Base-by-base conservation (phyloP, 106 monocot species). In the Posidonia australis region DNA sequence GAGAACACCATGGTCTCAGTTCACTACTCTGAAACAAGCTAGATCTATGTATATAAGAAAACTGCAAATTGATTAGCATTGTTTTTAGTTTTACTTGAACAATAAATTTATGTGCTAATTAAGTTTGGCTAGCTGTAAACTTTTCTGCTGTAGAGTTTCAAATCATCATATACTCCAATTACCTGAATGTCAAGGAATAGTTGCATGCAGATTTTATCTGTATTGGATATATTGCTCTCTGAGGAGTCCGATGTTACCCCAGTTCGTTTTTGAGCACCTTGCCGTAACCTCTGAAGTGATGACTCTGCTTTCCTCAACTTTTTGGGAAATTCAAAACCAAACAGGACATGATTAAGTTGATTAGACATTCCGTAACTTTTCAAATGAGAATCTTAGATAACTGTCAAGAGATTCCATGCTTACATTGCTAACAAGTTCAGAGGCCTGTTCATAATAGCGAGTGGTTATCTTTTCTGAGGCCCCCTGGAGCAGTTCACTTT, bases 181-280 rank as follows among this genome's bases (percentile, higher is more conserved):
- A 96, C 90, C 96, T 96, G 87, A 80, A 98, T 79, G 53, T 98
- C 96, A 65, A 98, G 90, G 73, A 90, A 98, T 69, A 90, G 73
- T 78, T 90, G 90, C 96, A 87, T 98, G 71, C 96, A 98, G 54
- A 90, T 82, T 82, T 85, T 98, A 60, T 98, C 96, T 14, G 82
- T 87, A 17, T 98, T 84, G 32, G 96, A 90, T 28, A 90, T 74
- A 57, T 74, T 87, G 77, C 62, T 90, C 26, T 98, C 96, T 10
- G 63, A 62, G 12, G 87, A 55, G 77, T 98, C 90, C 24, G 90
- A 76, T 66, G 78, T 87, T 31, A 80, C 82, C 52, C 84, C 90
- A 26, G 78, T 79, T 58, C 96, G 70, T 47, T 84, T 73, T 62
- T 96, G 86, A 30, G 94, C 94, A 67, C 90, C 87, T 82, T 90